Evolutionary conservation across 495 filamentous ascomycete genomes (phyloP), one percentile per base, ranked within the genome.

Genomic region (Copromyces sp.): DNA sequence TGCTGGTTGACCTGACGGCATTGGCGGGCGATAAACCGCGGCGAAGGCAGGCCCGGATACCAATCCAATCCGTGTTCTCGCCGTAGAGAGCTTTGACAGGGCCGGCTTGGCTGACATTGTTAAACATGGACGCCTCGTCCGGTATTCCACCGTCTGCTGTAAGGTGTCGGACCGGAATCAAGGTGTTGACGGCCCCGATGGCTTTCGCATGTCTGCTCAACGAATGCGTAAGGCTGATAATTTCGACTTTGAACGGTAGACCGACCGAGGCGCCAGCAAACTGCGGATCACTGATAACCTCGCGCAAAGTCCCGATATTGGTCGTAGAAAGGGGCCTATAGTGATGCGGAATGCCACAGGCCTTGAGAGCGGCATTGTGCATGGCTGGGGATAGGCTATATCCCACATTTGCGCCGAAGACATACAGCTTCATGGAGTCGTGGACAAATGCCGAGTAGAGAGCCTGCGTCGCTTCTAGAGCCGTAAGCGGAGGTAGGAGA

Each of bases 1-100:
- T 88, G 7, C 88, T 91, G 68, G 83, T 87, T 0, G 85, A 83
- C 73, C 88, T 87, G 32, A 93, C 90, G 4, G 89, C 90, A 75
- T 94, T 93, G 20, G 89, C 89, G 1, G 91, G 91, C 0, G 91
- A 93, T 37, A 93, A 85, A 68, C 91, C 91, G 44, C 90, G 88
- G 4, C 86, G 87, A 39, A 93, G 86, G 72, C 90, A 92, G 3
- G 81, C 80, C 37, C 78, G 75, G 32, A 93, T 90, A 16, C 91
- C 91, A 16, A 92, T 88, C 89, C 91, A 94, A 78, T 93, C 91
- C 0, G 90, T 94, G 79, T 94, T 94, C 69, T 93, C 90, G 3
- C 91, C 91, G 74, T 92, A 93, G 70, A 92, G 86, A 0, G 88
- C 90, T 70, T 87, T 80, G 24, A 92, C 86, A 0, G 87, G 85